Percentiles rank a stretch among this genome's conserved stretches.
Evolutionary conservation across 1,284 basidiomycete genomes (phyloP).

Genomic region (Athelia sp.): DNA sequence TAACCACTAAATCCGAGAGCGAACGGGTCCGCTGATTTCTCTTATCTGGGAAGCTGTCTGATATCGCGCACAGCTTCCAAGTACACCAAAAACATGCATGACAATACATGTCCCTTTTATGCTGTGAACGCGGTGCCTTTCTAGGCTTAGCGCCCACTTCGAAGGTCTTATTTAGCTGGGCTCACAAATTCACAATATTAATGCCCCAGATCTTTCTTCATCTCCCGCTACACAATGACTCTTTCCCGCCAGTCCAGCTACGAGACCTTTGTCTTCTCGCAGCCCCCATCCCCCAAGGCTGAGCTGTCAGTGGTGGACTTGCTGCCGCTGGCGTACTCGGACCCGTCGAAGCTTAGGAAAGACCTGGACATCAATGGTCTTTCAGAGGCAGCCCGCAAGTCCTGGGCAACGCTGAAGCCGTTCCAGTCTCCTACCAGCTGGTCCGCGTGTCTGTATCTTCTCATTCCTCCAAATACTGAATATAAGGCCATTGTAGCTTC

Average conservation of each 20-base stretch:
- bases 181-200: too few species aligned
- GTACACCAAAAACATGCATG: too few species aligned
- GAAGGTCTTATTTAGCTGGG: too few species aligned
- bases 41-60: too few species aligned
- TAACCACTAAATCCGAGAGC: too few species aligned
- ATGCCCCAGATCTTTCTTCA: too few species aligned
- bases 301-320: too few species aligned
- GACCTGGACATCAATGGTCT: background rate
- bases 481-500: background rate
- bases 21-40: too few species aligned
- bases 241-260: background rate
- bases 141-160: too few species aligned
- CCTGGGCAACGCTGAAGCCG: background rate
- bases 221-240: background rate
- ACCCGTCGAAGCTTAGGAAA: background rate
- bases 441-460: background rate
- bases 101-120: too few species aligned
- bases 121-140: too few species aligned
- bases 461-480: background rate
- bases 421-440: background rate
- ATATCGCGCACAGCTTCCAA: too few species aligned
- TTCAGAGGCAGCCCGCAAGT: background rate
- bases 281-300: background rate
- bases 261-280: background rate
- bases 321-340: background rate